These are phyloP conservation scores for Mucor ambiguus DNA, from an alignment of 371 early-diverging fungal genomes.

Conservation along the genomic window DNA sequence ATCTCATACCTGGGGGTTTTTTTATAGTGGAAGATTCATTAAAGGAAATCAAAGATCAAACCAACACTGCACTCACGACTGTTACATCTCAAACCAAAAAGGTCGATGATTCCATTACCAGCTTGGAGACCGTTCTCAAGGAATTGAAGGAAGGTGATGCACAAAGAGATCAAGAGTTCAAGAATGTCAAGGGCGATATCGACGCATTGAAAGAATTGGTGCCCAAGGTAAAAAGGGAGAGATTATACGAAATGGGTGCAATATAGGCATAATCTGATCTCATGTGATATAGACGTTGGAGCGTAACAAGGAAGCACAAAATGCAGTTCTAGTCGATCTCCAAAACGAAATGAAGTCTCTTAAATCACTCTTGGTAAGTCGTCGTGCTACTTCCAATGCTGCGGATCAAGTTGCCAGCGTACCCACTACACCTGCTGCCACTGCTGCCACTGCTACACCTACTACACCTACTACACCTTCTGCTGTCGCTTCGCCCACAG, in stretches of 20 bases:
- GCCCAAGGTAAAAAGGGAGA: conserved; percentile 63
- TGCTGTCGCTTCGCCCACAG: conserved; percentile 17
- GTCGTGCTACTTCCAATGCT: conserved; percentile 49
- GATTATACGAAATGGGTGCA: background rate
- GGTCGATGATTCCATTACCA: conserved; percentile 70
- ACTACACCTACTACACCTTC: conserved; percentile 13
- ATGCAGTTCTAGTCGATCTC: conserved; percentile 74
- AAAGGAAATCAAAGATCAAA: conserved; percentile 64
- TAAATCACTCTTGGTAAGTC: conserved; percentile 83
- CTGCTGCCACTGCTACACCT: background rate
- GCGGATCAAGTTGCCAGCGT: conserved; percentile 39
- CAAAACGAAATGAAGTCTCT: conserved; percentile 93
- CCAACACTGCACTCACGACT: conserved; percentile 71
- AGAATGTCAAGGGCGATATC: conserved; percentile 73
- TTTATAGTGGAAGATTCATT: conserved; percentile 52
- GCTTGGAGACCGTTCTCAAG: conserved; percentile 68
- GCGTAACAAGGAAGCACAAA: conserved; percentile 73
- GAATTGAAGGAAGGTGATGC: conserved; percentile 73
- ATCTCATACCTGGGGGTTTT: background rate
- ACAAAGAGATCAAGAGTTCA: conserved; percentile 72
- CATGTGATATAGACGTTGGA: conserved; percentile 64
- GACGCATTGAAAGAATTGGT: conserved; percentile 75
- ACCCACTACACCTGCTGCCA: conserved; percentile 26
- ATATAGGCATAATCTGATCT: background rate
- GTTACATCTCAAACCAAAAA: conserved; percentile 75